A percentile compares a stretch with the other conserved stretches of the same genome.
These are phyloP conservation scores for Mrakiaceae sp. DNA, from an alignment of 1,284 basidiomycete species.

Conservation along the genomic window DNA sequence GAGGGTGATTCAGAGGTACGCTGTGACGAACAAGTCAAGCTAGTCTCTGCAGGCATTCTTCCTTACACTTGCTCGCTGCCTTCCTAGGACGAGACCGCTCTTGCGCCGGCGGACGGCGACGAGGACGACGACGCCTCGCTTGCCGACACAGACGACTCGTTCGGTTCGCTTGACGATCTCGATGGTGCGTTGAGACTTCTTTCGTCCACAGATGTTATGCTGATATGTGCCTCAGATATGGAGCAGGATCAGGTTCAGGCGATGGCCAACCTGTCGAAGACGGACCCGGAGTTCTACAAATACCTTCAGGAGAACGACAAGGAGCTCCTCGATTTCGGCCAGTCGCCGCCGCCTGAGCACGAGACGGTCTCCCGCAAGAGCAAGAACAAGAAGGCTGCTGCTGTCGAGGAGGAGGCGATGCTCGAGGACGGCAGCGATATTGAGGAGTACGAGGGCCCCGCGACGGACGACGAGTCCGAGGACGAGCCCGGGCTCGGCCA, in stretches of 20 bases:
- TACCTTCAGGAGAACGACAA: constrained; percentile 93
- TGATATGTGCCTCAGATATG: constrained; percentile 45
- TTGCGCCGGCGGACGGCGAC: constrained; percentile 30
- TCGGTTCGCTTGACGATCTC: constrained; percentile 61
- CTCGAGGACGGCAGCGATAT: constrained; percentile 45
- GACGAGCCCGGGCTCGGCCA: constrained; percentile 34
- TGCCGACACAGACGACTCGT: constrained; percentile 53
- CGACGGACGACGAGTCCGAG: constrained; percentile 33
- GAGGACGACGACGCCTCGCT: constrained; percentile 43
- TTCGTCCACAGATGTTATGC: constrained; percentile 9
- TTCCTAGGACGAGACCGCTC: constrained; percentile 4
- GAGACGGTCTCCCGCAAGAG: constrained; percentile 2
- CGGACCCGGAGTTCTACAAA: constrained; percentile 97
- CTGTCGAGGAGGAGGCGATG: constrained; percentile 30
- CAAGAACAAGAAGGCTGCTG: constrained; percentile 9
- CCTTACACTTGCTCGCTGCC: background rate
- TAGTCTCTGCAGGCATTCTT: too few relatives aligned
- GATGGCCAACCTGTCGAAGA: constrained; percentile 81
- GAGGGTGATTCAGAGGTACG: constrained; percentile 21
- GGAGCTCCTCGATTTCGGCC: constrained; percentile 67
- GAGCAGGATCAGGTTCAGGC: constrained; percentile 59
- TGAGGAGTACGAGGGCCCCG: constrained; percentile 26
- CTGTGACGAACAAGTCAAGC: too few relatives aligned
- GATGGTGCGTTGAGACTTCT: constrained; percentile 43
- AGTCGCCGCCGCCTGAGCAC: constrained; percentile 8